A percentile compares a stretch with the other conserved stretches of the same genome.
phyloP scores from a whole-genome alignment of 164 flowering plant genomes.

The Liriodendron chinense region DNA sequence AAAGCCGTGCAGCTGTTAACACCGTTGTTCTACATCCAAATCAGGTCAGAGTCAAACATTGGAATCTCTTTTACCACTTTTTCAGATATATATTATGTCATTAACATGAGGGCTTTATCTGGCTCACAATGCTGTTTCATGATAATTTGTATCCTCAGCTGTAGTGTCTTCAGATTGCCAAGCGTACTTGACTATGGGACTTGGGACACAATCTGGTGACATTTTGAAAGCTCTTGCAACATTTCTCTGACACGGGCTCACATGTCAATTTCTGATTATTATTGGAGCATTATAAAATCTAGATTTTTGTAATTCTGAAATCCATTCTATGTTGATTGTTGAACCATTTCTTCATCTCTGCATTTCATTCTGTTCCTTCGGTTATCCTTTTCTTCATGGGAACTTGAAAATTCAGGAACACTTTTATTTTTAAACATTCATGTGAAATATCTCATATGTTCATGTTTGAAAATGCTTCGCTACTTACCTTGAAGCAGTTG shows the following conservation, averaged over 20 bases:
- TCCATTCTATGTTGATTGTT: background rate
- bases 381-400: too few species aligned
- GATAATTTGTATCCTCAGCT: background rate
- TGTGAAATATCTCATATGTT: too few species aligned
- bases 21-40: slow-evolving; percentile 97
- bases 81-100: background rate
- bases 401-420: too few species aligned
- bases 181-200: background rate
- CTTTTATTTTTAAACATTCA: too few species aligned
- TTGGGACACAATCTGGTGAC: background rate
- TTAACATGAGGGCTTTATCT: background rate
- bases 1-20: slow-evolving; percentile 98
- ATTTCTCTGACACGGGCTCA: background rate
- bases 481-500: too few species aligned
- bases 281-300: background rate
- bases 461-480: too few species aligned
- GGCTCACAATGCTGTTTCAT: background rate
- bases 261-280: background rate
- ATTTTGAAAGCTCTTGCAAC: too few species aligned
- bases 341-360: too few species aligned
- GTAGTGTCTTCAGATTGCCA: background rate
- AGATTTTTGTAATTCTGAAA: background rate
- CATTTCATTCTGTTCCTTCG: too few species aligned
- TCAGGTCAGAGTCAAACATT: slow-evolving; percentile 63
- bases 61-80: background rate